Conservation (phyloP, 441 rosid species). For the Flueggea neowawraea region DNA sequence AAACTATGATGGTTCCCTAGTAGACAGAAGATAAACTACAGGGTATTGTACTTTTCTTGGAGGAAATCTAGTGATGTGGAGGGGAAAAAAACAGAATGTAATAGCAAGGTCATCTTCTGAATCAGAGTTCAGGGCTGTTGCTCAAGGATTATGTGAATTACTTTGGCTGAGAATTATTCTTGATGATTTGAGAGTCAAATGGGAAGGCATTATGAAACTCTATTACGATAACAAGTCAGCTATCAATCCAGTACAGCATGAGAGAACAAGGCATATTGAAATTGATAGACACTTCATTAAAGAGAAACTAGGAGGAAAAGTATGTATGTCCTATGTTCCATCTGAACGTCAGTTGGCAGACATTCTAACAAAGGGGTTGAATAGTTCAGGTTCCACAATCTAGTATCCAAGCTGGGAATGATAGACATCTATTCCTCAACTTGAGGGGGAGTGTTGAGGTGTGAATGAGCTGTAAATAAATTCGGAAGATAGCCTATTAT, state of each 20-base stretch:
- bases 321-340: background rate
- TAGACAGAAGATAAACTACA: background rate
- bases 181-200: too few species aligned
- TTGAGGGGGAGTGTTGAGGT: background rate
- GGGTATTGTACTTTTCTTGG: background rate
- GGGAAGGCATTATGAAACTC: background rate
- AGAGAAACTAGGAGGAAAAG: background rate
- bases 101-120: background rate
- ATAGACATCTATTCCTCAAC: background rate
- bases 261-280: background rate
- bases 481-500: too few species aligned
- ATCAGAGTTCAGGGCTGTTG: background rate
- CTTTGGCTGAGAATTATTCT: too few species aligned
- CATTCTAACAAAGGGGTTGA: background rate
- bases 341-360: background rate
- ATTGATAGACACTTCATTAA: background rate
- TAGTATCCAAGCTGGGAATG: background rate
- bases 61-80: background rate
- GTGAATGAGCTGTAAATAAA: background rate
- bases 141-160: too few species aligned
- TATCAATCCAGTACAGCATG: background rate
- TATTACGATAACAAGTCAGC: background rate
- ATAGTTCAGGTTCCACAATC: background rate
- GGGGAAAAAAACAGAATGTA: constrained; percentile 1
- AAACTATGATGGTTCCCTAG: background rate